phyloP scores from a whole-genome alignment of 768 basidiomycete genomes.

The Lactarius psammicola region DNA sequence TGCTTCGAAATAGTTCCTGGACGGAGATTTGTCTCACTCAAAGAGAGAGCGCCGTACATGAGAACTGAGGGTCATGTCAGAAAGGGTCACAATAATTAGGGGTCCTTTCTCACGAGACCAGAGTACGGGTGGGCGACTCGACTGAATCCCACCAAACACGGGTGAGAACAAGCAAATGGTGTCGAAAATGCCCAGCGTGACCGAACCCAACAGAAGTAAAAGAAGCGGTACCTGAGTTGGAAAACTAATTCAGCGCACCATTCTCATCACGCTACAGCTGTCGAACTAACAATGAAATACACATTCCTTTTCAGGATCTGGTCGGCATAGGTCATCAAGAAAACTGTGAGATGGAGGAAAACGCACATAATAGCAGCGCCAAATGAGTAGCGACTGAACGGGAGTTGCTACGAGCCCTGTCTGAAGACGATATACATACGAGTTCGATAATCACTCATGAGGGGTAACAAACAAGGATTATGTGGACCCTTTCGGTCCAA shows the following conservation, averaged over 20 bases:
- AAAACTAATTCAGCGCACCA: background rate
- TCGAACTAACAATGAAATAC: constrained; percentile 10
- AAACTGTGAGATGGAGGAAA: background rate
- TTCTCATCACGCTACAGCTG: background rate
- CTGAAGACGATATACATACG: background rate
- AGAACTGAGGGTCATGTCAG: constrained; percentile 8
- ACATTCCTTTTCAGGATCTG: constrained; percentile 3
- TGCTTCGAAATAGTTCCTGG: background rate
- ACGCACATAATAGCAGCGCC: constrained; percentile 11
- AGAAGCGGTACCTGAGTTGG: constrained; percentile 1
- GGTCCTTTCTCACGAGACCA: constrained; percentile 4
- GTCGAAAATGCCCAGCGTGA: background rate
- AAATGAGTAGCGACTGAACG: constrained; percentile 6
- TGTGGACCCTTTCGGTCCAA: background rate
- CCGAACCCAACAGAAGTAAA: constrained; percentile 3
- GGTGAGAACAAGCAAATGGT: background rate
- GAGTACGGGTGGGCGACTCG: background rate
- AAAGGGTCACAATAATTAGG: background rate
- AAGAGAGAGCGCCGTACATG: background rate
- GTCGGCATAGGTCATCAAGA: background rate
- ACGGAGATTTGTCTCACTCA: background rate
- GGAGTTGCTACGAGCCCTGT: background rate
- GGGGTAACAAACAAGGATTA: background rate
- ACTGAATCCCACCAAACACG: background rate
- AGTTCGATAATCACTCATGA: background rate